Evolutionary conservation across 768 basidiomycete species (phyloP), one percentile per base, ranked within the genome.

Genomic region (Tulasnella sp.): DNA sequence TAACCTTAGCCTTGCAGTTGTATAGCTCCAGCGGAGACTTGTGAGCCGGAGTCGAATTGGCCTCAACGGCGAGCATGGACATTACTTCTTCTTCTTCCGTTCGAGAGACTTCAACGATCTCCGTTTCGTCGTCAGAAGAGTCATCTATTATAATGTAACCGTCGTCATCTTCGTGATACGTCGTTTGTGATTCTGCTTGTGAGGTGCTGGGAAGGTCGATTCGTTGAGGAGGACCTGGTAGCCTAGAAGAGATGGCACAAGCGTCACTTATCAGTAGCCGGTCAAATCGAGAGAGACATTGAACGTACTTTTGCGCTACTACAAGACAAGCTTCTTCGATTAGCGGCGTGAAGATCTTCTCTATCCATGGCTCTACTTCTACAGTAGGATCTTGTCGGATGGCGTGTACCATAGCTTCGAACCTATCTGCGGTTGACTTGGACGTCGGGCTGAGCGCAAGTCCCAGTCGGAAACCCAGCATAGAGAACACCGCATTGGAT

Each of bases 381-480:
- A 14, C n/a, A 11, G 52, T 52, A 12, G 44, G 17, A 19, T 70
- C 69, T 22, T 36, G 40, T 40, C 59, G 59, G 59, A 70, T n/a
- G 19, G 17, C 34, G 16, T 62, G 59, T 19, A 62, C 69, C 40
- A 44, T 44, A 34, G 69, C 59, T 40, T 70, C 69, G 37, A 70
- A 70, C 34, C 16, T 70, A 37, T 70, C 35, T 17, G 69, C 69
- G 6, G 69, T 44, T n/a, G 69, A 16, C 26, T 70, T 70, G 41
- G 47, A 26, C 35, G 37, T 47, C 2, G 69, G 69, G 29, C 36
- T 52, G 17, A 37, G 41, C 2, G 69, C 69, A 19, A 70, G 39
- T 14, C 44, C 44, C 2, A 42, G 9, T 47, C 44, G 39, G 12
- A 47, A 41, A 11, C 39, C 69, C 17, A 70, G 22, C 32, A 47